These are phyloP conservation scores for Globisporangium splendens DNA, from an alignment of 352 stramenopile species.

Conservation along the genomic window DNA sequence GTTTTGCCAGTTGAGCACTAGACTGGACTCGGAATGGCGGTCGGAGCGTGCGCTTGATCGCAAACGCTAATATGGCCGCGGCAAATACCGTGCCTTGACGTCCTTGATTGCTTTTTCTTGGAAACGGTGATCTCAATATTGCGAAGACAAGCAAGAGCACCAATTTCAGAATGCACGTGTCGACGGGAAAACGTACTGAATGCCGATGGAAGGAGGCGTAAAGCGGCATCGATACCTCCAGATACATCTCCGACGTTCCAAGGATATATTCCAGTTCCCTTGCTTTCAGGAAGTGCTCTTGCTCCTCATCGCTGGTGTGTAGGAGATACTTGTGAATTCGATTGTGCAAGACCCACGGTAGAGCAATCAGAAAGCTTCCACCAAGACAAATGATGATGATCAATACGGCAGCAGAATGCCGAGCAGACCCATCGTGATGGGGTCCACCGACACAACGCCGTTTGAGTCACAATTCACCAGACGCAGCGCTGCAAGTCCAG, in stretches of 20 bases:
- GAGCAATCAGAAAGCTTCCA: slow-evolving; percentile 38
- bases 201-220: slow-evolving; percentile 42
- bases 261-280: slow-evolving; percentile 63
- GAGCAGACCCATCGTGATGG: slow-evolving; percentile 19
- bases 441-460: slow-evolving; percentile 43
- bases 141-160: slow-evolving; percentile 46
- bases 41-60: slow-evolving; percentile 19
- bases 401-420: slow-evolving; percentile 26
- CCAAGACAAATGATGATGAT: slow-evolving; percentile 31
- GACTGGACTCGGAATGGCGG: slow-evolving; percentile 32
- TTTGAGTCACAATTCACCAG: slow-evolving; percentile 53
- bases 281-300: slow-evolving; percentile 44
- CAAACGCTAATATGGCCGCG: slow-evolving; percentile 18
- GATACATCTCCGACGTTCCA: slow-evolving; percentile 47
- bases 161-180: slow-evolving; percentile 47
- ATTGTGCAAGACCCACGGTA: slow-evolving; percentile 34
- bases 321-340: slow-evolving; percentile 31
- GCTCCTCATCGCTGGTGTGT: slow-evolving; percentile 21
- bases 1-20: slow-evolving; percentile 33
- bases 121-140: slow-evolving; percentile 37
- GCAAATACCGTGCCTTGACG: slow-evolving; percentile 50
- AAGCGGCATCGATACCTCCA: slow-evolving; percentile 54
- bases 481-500: slow-evolving; percentile 54
- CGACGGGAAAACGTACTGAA: slow-evolving; percentile 25
- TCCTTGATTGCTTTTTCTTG: slow-evolving; percentile 38